Evolutionary conservation across 1,284 basidiomycete genomes (phyloP).

Genomic region (Pseudozyma hubeiensis): DNA sequence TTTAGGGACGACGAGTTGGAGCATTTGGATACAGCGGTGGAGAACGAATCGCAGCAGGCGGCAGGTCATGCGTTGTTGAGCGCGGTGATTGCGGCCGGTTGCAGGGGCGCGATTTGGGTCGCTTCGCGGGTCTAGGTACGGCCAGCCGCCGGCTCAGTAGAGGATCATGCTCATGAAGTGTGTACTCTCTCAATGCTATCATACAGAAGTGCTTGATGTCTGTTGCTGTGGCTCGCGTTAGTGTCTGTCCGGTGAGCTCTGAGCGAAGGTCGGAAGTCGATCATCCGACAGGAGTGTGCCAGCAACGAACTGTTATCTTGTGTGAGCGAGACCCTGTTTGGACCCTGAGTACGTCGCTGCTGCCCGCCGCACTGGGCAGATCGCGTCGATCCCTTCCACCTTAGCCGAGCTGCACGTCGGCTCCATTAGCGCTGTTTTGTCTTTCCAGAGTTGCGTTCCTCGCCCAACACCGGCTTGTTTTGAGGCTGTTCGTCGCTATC

Average conservation of each 20-base stretch:
- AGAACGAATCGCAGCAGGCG: constrained; percentile 87
- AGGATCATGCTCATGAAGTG: no score
- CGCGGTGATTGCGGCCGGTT: constrained; percentile 85
- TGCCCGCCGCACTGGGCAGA: background rate
- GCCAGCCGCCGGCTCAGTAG: background rate
- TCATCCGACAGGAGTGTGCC: background rate
- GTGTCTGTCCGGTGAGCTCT: no score
- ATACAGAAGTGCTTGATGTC: no score
- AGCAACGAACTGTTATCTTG: background rate
- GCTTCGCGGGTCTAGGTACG: constrained; percentile 70
- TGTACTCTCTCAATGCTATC: no score
- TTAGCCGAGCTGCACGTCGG: constrained; percentile 16
- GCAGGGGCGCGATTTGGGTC: constrained; percentile 87
- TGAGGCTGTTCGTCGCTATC: no score
- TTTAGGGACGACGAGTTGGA: constrained; percentile 95
- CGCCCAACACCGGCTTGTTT: background rate
- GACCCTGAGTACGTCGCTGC: constrained; percentile 3
- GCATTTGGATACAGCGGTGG: constrained; percentile 91
- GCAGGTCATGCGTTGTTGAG: constrained; percentile 91
- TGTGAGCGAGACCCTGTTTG: background rate
- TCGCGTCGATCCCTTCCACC: constrained; percentile 1
- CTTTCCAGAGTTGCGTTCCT: background rate
- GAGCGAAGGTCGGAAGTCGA: background rate
- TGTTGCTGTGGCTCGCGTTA: no score
- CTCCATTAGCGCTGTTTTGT: constrained; percentile 2